Evolutionary conservation across 2,329 filamentous ascomycete species (phyloP), one percentile per base, ranked within the genome.

Genomic region (Tolypocladium tundrense): DNA sequence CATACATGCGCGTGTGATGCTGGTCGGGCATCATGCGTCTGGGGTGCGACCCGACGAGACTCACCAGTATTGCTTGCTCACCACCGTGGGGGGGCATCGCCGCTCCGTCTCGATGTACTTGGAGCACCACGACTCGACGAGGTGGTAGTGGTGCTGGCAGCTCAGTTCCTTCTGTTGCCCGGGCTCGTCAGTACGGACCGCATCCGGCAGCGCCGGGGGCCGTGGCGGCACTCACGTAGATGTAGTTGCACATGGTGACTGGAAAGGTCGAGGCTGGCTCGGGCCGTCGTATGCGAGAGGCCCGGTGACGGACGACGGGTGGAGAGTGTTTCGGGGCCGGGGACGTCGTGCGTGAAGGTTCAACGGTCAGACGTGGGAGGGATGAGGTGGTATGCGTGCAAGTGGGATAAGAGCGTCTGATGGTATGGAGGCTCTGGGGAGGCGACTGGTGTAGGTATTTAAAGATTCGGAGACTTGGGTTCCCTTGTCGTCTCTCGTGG

Each of bases 81-180:
- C 74, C 45, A 77, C 72, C 7, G 67, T 74, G 9, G 74, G 74
- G 40, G 72, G 71, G 60, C 75, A 77, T 61, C 75, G 69, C 59
- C 71, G 71, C 60, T 74, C 73, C 13, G 74, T 77, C 64, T 73
- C 72, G 58, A 76, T 76, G 57, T 77, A 77, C 61, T 75, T 75
- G 58, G 71, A 69, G 55, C 75, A 77, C 75, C 75, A 77, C 33
- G 74, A 76, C 60, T 76, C 74, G 58, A 77, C 75, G 60, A 75
- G 66, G 62, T 80, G 79, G 70, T 78, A 79, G 67, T 80, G 77
- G 57, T 74, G 72, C 61, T 78, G 73, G 61, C 79, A 80, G 68
- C 78, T 78, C 60, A 80, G 73, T 60, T 80, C 76, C 59, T 79
- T 78, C 78, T 80, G 60, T 41, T 52, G 31, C 31, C 41, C 41